These are phyloP conservation scores for Rhodocollybia butyracea DNA, from an alignment of 768 basidiomycete genomes.

Conservation along the genomic window DNA sequence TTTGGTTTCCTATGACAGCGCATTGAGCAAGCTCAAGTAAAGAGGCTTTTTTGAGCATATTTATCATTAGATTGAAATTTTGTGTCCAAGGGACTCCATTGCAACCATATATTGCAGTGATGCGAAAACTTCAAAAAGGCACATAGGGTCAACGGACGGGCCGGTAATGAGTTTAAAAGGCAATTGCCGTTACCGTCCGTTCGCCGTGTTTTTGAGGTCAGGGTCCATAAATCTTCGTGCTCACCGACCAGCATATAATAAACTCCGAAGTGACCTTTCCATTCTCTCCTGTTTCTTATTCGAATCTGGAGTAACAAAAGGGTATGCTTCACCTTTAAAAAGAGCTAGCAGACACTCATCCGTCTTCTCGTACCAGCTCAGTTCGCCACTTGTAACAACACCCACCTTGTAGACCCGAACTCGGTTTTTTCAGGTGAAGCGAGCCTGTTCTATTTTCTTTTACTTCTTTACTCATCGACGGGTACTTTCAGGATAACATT, in stretches of 20 bases:
- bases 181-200: too few relatives aligned
- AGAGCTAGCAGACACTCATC: slow-evolving; percentile 10
- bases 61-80: neutral
- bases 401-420: slow-evolving; percentile 65
- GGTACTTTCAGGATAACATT: slow-evolving; percentile 49
- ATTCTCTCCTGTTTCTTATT: slow-evolving; percentile 5
- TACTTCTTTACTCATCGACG: slow-evolving; percentile 19
- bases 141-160: neutral
- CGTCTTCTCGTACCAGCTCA: slow-evolving; percentile 32
- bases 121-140: neutral
- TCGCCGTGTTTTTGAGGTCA: neutral
- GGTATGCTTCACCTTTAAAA: slow-evolving; percentile 30
- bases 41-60: too few relatives aligned
- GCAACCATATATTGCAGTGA: neutral
- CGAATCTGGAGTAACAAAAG: slow-evolving; percentile 45
- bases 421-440: slow-evolving; percentile 61
- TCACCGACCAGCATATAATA: slow-evolving; percentile 11
- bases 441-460: slow-evolving; percentile 22
- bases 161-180: slow-evolving; percentile 5
- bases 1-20: too few relatives aligned
- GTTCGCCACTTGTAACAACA: slow-evolving; percentile 78
- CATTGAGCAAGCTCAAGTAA: too few relatives aligned
- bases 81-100: neutral
- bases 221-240: slow-evolving; percentile 5
- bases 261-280: slow-evolving; percentile 1